Evolutionary conservation across 2,329 filamentous ascomycete genomes (phyloP).

Genomic region (Sporothrix mexicana): DNA sequence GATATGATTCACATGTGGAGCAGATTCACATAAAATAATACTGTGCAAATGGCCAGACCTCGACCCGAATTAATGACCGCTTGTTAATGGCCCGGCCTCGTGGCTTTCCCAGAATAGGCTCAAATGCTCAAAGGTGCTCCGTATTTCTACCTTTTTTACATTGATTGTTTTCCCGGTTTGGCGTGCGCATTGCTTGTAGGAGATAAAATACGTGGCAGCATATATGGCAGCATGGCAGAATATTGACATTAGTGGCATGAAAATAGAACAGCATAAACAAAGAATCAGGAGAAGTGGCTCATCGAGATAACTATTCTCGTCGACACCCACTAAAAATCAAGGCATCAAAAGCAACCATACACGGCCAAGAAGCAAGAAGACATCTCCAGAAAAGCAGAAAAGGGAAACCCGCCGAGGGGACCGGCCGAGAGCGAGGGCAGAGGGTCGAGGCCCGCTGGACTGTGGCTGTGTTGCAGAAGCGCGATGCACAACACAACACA

Average conservation of each 20-base stretch:
- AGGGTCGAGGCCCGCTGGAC: conserved; percentile 11
- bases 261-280: conserved; percentile 4
- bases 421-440: background rate
- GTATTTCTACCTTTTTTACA: background rate
- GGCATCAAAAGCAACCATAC: background rate
- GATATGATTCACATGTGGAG: background rate
- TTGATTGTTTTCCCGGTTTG: background rate
- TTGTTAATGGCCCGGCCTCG: background rate
- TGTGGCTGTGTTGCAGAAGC: conserved; percentile 28
- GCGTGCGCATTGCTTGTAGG: background rate
- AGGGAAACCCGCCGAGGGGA: background rate
- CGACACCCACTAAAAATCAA: conserved; percentile 18
- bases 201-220: background rate
- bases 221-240: too few relatives aligned
- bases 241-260: background rate
- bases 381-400: background rate
- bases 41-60: background rate
- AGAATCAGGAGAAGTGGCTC: background rate
- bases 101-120: background rate
- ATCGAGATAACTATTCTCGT: background rate
- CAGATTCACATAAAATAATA: too few relatives aligned
- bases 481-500: conserved; percentile 13
- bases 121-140: too few relatives aligned
- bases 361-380: background rate
- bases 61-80: background rate